These are phyloP conservation scores for Aspergillus brasiliensis DNA, from an alignment of 2,329 filamentous ascomycete genomes.

Conservation along the genomic window DNA sequence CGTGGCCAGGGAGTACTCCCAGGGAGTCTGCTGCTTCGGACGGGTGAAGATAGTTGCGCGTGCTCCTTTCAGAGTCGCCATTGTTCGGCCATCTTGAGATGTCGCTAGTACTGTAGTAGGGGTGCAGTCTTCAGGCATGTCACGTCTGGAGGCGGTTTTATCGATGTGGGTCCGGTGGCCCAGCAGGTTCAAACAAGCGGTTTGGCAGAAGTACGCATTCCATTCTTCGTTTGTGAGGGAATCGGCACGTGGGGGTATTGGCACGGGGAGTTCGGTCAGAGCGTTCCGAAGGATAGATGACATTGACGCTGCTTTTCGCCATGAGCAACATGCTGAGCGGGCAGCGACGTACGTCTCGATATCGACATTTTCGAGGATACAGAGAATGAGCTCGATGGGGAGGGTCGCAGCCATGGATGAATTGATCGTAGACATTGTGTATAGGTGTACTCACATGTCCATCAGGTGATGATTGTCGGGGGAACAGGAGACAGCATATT, in stretches of 20 bases:
- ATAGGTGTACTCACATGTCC: not conserved
- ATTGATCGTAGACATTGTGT: not conserved
- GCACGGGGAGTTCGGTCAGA: constrained; percentile 16
- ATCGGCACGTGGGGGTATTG: constrained; percentile 11
- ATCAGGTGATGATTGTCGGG: not conserved
- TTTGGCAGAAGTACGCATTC: constrained; percentile 20
- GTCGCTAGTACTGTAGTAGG: constrained; percentile 10
- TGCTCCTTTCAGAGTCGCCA: constrained; percentile 17
- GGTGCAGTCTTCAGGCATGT: constrained; percentile 13
- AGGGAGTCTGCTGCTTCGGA: not conserved
- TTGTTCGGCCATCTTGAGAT: constrained; percentile 15
- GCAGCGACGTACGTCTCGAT: constrained; percentile 21
- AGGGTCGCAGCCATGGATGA: constrained; percentile 13
- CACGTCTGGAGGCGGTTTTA: constrained; percentile 11
- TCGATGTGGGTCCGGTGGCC: constrained; percentile 10
- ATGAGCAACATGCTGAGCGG: constrained; percentile 20
- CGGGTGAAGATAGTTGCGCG: constrained; percentile 13
- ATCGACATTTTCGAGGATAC: constrained; percentile 20
- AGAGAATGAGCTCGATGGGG: constrained; percentile 24
- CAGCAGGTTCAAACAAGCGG: constrained; percentile 19
- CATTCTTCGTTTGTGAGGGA: constrained; percentile 17
- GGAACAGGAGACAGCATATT: too few relatives aligned
- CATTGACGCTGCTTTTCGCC: constrained; percentile 19
- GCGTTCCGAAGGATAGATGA: constrained; percentile 18
- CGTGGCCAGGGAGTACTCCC: constrained; percentile 13